Percentiles rank a stretch among this genome's conserved stretches.
phyloP scores from a whole-genome alignment of 2,329 filamentous ascomycete species.

The Microdochium paspali region DNA sequence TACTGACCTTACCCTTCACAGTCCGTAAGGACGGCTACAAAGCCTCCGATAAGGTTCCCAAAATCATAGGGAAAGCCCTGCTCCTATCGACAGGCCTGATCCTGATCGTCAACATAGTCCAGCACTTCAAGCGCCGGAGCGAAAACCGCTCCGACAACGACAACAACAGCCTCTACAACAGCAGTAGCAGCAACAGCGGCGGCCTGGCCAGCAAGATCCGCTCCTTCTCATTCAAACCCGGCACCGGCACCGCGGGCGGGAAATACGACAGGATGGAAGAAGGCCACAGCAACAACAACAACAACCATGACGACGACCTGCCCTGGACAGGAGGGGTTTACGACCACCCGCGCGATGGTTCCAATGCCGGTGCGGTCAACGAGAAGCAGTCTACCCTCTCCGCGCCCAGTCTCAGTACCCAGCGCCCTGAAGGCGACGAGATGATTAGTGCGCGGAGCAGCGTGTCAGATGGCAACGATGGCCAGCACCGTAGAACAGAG shows the following conservation, averaged over 20 bases:
- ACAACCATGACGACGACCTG: background rate
- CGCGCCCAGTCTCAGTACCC: no score
- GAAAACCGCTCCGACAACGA: background rate
- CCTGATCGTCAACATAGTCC: background rate
- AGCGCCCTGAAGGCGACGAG: no score
- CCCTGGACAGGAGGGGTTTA: background rate
- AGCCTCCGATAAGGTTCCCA: background rate
- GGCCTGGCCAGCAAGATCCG: background rate
- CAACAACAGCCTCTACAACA: background rate
- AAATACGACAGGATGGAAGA: background rate
- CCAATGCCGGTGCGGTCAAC: background rate
- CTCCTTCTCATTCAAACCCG: background rate
- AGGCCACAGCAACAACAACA: background rate
- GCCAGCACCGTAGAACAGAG: background rate
- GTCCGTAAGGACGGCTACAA: background rate
- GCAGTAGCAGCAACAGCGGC: background rate
- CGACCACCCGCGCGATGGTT: background rate
- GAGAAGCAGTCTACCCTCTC: background rate
- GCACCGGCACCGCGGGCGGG: background rate
- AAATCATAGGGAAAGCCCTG: background rate
- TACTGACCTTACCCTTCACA: background rate
- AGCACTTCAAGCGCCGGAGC: no score
- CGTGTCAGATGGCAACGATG: background rate
- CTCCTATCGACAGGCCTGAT: background rate
- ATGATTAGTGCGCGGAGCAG: no score